A percentile compares a stretch with the other conserved stretches of the same genome.
Evolutionary conservation across 2,329 filamentous ascomycete genomes (phyloP).

Genomic region (Fusarium sp.): DNA sequence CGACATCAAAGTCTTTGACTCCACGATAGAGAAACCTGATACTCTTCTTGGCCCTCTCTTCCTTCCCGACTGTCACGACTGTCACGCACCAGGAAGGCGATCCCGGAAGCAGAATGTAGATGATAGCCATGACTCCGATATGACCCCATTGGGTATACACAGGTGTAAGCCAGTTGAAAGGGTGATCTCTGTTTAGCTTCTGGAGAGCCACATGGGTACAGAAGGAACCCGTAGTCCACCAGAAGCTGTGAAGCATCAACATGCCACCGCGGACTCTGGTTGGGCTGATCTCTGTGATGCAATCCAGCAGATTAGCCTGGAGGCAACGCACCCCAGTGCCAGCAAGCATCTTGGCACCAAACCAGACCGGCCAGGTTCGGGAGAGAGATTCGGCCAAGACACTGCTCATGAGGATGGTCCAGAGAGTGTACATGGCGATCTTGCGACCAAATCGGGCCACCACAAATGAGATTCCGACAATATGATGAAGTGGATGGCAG

Average conservation of each 20-base stretch:
- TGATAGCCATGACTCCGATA: slow-evolving; percentile 55
- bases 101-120: slow-evolving; percentile 56
- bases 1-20: slow-evolving; percentile 47
- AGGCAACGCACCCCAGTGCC: slow-evolving; percentile 59
- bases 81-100: slow-evolving; percentile 57
- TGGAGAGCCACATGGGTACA: slow-evolving; percentile 58
- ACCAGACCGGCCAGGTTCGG: slow-evolving; percentile 56
- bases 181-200: slow-evolving; percentile 48
- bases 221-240: slow-evolving; percentile 59
- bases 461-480: slow-evolving; percentile 46
- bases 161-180: slow-evolving; percentile 54
- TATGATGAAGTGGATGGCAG: slow-evolving; percentile 54
- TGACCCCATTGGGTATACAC: slow-evolving; percentile 62
- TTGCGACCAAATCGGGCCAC: slow-evolving; percentile 52
- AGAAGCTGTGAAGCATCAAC: slow-evolving; percentile 58
- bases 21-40: slow-evolving; percentile 41
- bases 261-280: slow-evolving; percentile 55
- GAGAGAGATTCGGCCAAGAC: slow-evolving; percentile 55
- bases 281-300: slow-evolving; percentile 58
- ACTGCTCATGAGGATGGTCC: slow-evolving; percentile 52
- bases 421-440: slow-evolving; percentile 49
- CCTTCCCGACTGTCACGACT: slow-evolving; percentile 31
- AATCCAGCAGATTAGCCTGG: slow-evolving; percentile 57
- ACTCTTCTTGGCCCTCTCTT: slow-evolving; percentile 17
- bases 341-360: slow-evolving; percentile 52